phyloP scores from a whole-genome alignment of 1,139 yeast species.

The Suhomyces yuchorum region DNA sequence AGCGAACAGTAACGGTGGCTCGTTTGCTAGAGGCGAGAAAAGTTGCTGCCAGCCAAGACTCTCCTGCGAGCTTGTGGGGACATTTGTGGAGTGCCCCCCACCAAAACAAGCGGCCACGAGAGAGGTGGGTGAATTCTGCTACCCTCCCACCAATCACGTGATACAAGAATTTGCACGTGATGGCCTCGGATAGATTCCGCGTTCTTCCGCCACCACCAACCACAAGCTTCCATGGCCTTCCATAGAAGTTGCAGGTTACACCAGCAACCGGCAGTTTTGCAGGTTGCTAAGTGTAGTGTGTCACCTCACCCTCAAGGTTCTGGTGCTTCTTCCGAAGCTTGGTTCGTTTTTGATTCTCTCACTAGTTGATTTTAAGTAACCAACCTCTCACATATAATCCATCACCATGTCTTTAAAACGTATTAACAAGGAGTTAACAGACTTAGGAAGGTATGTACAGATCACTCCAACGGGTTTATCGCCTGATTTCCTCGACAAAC shows the following conservation, averaged over 20 bases:
- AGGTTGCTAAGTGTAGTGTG: slow-evolving; percentile 14
- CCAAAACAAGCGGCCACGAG: too few relatives aligned
- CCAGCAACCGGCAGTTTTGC: slow-evolving; percentile 6
- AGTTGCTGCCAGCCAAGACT: too few relatives aligned
- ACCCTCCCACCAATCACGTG: too few relatives aligned
- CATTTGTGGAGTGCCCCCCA: too few relatives aligned
- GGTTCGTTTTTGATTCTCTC: slow-evolving; percentile 7
- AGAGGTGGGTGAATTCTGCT: too few relatives aligned
- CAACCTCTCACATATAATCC: slow-evolving; percentile 8
- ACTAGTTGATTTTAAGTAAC: slow-evolving; percentile 8
- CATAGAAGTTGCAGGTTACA: slow-evolving; percentile 11
- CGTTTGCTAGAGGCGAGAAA: too few relatives aligned
- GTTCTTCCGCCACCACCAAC: slow-evolving; percentile 4
- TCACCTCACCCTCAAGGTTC: slow-evolving; percentile 12
- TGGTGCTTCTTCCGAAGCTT: slow-evolving; percentile 10
- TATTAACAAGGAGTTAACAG: slow-evolving; percentile 92
- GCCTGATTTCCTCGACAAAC: neutral
- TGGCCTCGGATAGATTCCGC: neutral
- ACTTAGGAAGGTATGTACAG: slow-evolving; percentile 84
- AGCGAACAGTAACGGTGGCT: too few relatives aligned
- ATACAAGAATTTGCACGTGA: too few relatives aligned
- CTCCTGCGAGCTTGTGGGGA: too few relatives aligned
- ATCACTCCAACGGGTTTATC: neutral
- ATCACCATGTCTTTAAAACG: slow-evolving; percentile 81
- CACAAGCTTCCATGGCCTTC: slow-evolving; percentile 14